Base-by-base conservation (phyloP, 179 eudicot genomes). In the Beta lomatogona region DNA sequence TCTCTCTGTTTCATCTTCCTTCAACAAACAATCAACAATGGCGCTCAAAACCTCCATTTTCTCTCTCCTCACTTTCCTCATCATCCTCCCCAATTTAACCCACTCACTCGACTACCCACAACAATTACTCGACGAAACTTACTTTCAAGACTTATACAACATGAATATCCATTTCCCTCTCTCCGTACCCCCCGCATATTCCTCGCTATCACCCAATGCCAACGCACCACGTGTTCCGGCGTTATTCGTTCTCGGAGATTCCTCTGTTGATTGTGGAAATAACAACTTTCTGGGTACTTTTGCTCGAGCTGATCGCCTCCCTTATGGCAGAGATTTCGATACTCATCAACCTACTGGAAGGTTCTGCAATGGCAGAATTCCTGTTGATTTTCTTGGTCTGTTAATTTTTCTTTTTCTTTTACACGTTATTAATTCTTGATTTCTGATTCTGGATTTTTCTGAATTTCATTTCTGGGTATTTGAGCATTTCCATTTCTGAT, bases 261-360 rank as follows among this genome's bases (percentile, higher is more conserved):
- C 84, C 8, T 82, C 84, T n/a, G 84, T 82, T n/a, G 84, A 82
- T 6, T 79, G 80, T 3, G 84, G 84, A 8, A 82, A 82, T 45
- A 82, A 82, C 11, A 77, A 82, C 61, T 82, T 82, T 59, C 81
- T 82, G 22, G 84, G 84, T 45, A 82, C 84, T 61, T 82, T 82
- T 2, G 81, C 84, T n/a, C 76, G 84, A 68, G 88, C 97, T 10
- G 88, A 93, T 76, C 91, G 88, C 84, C 91, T 89, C 31, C 97
- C 97, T 85, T 93, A 93, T 81, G 95, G 97, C 19, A 88, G 95
- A 87, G 97, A 93, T 77, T 93, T 90, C 64, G 79, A 76, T 71
- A 84, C 71, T 21, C 93, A 91, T 80, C 80, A 66, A 69, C 91
- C 90, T 59, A 93, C 97, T 75, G 94, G 97, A 31, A 88, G 97